Evolutionary conservation across 441 rosid species (phyloP).

Genomic region (Syzygium syzygioides): DNA sequence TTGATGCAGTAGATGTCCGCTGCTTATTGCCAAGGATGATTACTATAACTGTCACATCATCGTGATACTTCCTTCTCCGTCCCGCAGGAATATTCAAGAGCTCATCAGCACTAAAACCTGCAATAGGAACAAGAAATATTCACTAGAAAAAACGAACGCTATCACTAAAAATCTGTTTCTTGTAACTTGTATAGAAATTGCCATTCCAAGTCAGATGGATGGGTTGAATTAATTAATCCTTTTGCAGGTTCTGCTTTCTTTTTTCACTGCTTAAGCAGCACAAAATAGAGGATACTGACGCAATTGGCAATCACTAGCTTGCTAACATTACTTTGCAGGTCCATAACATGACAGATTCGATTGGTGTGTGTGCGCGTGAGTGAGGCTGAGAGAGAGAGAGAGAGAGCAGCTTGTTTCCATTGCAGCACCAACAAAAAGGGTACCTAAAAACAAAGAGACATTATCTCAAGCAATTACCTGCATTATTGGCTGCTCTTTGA

Average conservation of each 20-base stretch:
- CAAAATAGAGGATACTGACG: not conserved
- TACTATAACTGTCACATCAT: slow-evolving; percentile 15
- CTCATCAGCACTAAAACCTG: slow-evolving; percentile 10
- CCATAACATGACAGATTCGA: not conserved
- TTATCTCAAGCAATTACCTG: not conserved
- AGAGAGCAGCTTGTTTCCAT: not conserved
- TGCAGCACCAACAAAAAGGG: not conserved
- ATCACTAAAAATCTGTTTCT: not conserved
- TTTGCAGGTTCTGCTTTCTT: not conserved
- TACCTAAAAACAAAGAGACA: not conserved
- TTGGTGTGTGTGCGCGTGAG: too few relatives aligned
- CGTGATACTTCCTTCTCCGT: slow-evolving; percentile 13
- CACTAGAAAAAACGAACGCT: not conserved
- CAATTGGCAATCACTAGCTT: not conserved
- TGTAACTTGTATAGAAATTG: not conserved
- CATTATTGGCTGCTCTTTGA: slow-evolving; percentile 4
- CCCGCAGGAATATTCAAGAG: slow-evolving; percentile 5
- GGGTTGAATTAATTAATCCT: not conserved
- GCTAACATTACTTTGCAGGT: not conserved
- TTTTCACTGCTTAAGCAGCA: not conserved
- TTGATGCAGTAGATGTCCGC: slow-evolving; percentile 12
- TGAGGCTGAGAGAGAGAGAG: not conserved
- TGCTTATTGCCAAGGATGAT: slow-evolving; percentile 12
- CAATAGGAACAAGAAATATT: not conserved
- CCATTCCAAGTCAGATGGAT: not conserved